phyloP scores from a whole-genome alignment of 73 alveolate species.

The Breviolum minutum region DNA sequence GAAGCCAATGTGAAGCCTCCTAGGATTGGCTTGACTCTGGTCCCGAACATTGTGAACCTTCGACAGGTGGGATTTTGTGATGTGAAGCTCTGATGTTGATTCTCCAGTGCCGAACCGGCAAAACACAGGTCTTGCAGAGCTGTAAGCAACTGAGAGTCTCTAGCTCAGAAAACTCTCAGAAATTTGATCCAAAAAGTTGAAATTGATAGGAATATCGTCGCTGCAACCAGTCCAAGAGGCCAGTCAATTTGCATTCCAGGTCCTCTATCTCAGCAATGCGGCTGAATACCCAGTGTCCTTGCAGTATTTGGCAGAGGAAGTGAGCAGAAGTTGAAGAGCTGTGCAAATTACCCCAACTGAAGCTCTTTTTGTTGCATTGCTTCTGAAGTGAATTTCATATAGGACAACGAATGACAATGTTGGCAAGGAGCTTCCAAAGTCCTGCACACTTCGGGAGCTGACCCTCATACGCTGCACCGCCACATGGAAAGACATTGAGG shows the following conservation, averaged over 20 bases:
- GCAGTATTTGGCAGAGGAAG: constrained; percentile 79
- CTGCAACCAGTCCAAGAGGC: too few relatives aligned
- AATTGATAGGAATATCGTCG: neutral
- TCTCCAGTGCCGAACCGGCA: too few relatives aligned
- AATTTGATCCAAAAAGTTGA: neutral
- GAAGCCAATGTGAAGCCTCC: neutral
- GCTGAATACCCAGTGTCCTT: constrained; percentile 56
- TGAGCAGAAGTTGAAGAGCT: neutral
- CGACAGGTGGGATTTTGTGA: constrained; percentile 23
- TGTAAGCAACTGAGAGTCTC: constrained; percentile 71
- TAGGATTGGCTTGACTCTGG: constrained; percentile 76
- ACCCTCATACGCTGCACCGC: constrained; percentile 58
- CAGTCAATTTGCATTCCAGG: constrained; percentile 10
- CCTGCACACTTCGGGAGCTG: constrained; percentile 70
- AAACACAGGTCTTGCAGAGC: constrained; percentile 47
- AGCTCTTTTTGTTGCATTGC: neutral
- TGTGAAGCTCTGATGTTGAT: neutral
- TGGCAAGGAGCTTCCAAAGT: constrained; percentile 55
- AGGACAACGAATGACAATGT: neutral
- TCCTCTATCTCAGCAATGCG: neutral
- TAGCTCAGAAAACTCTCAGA: neutral
- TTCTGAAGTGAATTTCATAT: too few relatives aligned
- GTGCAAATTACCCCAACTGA: neutral
- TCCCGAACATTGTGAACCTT: constrained; percentile 74
- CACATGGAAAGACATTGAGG: constrained; percentile 90